Evolutionary conservation across 495 filamentous ascomycete genomes (phyloP).

Genomic region (Aspergillus biplanus): DNA sequence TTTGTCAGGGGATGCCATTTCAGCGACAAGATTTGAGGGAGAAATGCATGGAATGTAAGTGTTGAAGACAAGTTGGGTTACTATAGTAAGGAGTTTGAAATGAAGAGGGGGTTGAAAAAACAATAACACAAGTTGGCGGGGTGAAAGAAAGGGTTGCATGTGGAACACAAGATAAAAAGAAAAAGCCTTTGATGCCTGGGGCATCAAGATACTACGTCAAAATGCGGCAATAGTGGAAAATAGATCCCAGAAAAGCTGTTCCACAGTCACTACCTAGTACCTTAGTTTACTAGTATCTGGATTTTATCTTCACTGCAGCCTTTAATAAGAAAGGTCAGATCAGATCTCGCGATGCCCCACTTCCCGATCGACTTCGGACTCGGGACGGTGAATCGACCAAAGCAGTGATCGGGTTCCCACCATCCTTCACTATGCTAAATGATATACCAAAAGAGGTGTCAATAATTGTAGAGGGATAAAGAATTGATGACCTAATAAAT

Average conservation of each 20-base stretch:
- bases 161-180: not conserved
- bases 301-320: not conserved
- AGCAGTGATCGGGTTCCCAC: too few species aligned
- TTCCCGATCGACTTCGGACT: not conserved
- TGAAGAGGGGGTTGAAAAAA: not conserved
- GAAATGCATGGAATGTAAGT: not conserved
- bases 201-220: not conserved
- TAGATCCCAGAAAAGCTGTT: not conserved
- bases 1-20: not conserved
- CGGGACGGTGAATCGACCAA: too few species aligned
- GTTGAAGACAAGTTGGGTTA: not conserved
- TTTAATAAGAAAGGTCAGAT: not conserved
- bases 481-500: too few species aligned
- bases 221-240: not conserved
- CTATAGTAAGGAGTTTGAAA: slow-evolving; percentile 1
- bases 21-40: not conserved
- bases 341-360: slow-evolving; percentile 1
- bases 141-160: too few species aligned
- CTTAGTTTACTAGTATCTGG: slow-evolving; percentile 1
- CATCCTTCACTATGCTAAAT: too few species aligned
- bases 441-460: too few species aligned
- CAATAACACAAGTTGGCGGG: too few species aligned
- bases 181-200: not conserved
- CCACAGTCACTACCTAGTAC: not conserved
- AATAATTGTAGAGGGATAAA: too few species aligned